Evolutionary conservation across 2,329 filamentous ascomycete species (phyloP), one percentile per base, ranked within the genome.

Genomic region (Talaromyces verruculosus): DNA sequence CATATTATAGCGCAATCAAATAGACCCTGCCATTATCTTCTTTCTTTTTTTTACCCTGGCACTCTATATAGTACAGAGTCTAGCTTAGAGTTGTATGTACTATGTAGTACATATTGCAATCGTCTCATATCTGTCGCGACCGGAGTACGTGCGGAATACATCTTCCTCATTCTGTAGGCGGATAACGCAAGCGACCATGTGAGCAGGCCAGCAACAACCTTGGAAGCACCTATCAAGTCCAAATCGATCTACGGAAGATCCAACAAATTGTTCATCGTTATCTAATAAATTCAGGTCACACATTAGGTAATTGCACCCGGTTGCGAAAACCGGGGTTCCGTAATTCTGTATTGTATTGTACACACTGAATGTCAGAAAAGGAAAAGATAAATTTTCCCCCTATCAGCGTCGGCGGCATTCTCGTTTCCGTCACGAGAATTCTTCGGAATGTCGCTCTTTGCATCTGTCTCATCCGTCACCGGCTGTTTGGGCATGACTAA

Each of bases 381-480:
- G 39, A 43, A 43, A n/a, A 19, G 17, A n/a, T 43, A 7, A 10
- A 33, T 25, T 25, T 47, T 17, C 25, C 47, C n/a, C 55, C 55
- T 58, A 58, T 58, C 55, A 58, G 55, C 33, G 55, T 15, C 33
- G 30, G 6, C n/a, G 55, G 33, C 47, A 63, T 63, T 55, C 47
- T 43, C 43, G n/a, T 35, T 55, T 53, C 60, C 47, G 47, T 63
- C 61, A 58, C 62, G 62, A 64, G 51, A 64, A 64, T 64, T 64
- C 62, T 64, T 64, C 62, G 62, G 62, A 64, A 64, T 64, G 62
- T 57, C 39, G 62, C 51, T 58, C 51, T 13, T 22, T 51, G 47
- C 53, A 19, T 43, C 6, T 25, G 5, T 51, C 17, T 45, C n/a
- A 30, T 28, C 6, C 19, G 53, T 17, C 33, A 39, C 53, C 49